These are phyloP conservation scores for Fusarium tjaetaba DNA, from an alignment of 2,329 filamentous ascomycete genomes.

Conservation along the genomic window DNA sequence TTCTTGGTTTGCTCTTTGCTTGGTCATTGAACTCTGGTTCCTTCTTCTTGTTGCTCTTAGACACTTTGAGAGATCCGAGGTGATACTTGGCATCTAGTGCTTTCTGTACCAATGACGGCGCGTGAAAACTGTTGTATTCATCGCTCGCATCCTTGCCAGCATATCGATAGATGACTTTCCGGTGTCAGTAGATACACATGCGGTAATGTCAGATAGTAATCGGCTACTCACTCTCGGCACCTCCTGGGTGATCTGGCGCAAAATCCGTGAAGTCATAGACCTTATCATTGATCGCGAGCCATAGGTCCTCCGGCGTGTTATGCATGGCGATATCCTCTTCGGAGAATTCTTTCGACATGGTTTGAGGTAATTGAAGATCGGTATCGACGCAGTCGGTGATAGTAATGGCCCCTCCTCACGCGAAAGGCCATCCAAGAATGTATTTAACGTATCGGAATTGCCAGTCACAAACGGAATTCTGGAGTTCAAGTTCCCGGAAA, in stretches of 20 bases:
- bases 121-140: slow-evolving; percentile 39
- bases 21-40: fast-evolving
- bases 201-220: too few relatives aligned
- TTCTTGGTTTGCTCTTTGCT: fast-evolving
- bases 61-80: neutral
- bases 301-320: slow-evolving; percentile 60
- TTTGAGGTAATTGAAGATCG: fast-evolving
- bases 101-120: slow-evolving; percentile 33
- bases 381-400: fast-evolving
- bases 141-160: slow-evolving; percentile 41
- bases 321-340: slow-evolving; percentile 58
- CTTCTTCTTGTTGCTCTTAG: neutral
- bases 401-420: fast-evolving
- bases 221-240: slow-evolving; percentile 16
- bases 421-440: neutral
- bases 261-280: slow-evolving; percentile 65
- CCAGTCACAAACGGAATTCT: neutral
- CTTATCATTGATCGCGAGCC: slow-evolving; percentile 73
- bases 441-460: neutral
- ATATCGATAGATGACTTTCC: slow-evolving; percentile 41
- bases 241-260: slow-evolving; percentile 38
- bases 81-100: slow-evolving; percentile 14
- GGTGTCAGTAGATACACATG: too few relatives aligned
- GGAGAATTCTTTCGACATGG: slow-evolving; percentile 43
- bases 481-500: neutral